A percentile compares a stretch with the other conserved stretches of the same genome.
phyloP scores from a whole-genome alignment of 345 rosid species.

The Salix udensis region DNA sequence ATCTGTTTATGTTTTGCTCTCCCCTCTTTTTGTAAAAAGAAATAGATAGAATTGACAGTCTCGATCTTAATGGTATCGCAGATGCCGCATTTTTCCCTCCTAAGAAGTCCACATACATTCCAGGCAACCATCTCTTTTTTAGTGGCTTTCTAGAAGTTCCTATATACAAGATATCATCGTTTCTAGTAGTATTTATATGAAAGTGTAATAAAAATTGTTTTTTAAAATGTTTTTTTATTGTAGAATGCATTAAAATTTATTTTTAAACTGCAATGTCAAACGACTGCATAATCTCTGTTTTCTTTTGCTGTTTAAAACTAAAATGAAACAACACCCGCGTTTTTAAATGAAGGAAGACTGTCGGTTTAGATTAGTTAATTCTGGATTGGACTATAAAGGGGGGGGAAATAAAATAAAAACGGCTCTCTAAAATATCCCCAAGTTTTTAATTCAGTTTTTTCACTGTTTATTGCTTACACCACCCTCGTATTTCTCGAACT shows the following conservation, averaged over 20 bases:
- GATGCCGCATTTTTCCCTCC: constrained; percentile 2
- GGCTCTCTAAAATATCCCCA: background rate
- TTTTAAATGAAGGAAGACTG: constrained; percentile 7
- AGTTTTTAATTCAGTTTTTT: background rate
- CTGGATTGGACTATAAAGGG: background rate
- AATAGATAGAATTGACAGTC: background rate
- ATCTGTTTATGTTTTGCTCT: background rate
- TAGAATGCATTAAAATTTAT: no score
- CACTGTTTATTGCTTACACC: constrained; percentile 3
- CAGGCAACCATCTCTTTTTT: background rate
- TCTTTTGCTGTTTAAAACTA: background rate
- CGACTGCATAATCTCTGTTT: background rate
- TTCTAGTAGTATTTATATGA: no score
- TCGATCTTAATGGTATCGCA: background rate
- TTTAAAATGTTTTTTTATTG: no score
- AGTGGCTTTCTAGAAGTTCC: no score
- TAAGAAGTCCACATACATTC: background rate
- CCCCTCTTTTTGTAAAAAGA: no score
- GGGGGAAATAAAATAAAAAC: background rate
- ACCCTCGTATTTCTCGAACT: constrained; percentile 38
- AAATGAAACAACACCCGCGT: background rate
- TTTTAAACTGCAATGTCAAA: no score
- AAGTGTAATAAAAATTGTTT: no score
- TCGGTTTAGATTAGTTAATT: constrained; percentile 24
- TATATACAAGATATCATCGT: no score